Evolutionary conservation across 257 asterid genomes (phyloP).

Genomic region (Fraxinus quadrangulata): DNA sequence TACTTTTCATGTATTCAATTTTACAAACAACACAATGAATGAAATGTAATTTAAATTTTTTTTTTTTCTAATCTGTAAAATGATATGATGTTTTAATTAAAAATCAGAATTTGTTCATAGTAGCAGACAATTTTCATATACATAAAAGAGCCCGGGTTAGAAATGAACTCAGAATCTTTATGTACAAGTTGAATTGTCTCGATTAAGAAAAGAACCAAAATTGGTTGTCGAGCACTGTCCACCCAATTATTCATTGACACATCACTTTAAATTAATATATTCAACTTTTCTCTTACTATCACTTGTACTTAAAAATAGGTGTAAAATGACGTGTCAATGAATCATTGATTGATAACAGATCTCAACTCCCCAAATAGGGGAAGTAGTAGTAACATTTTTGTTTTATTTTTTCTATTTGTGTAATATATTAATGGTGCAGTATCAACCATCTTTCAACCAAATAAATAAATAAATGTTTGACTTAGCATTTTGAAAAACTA

Average conservation of each 20-base stretch:
- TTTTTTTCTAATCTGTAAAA: not conserved
- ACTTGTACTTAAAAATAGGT: no score
- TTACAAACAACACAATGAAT: conserved; percentile 8
- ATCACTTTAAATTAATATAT: no score
- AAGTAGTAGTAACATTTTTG: no score
- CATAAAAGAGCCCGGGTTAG: not conserved
- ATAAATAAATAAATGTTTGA: not conserved
- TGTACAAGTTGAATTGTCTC: no score
- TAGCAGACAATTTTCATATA: not conserved
- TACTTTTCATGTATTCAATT: not conserved
- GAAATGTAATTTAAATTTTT: not conserved
- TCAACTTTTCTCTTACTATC: no score
- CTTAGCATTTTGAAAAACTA: not conserved
- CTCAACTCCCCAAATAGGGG: no score
- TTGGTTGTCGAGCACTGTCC: no score
- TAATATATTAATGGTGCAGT: not conserved
- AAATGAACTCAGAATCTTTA: not conserved
- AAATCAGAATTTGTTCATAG: not conserved
- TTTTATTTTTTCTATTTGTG: not conserved
- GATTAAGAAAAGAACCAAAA: no score
- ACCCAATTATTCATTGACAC: no score
- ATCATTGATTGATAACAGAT: no score
- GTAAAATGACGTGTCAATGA: no score
- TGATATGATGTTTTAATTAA: no score
- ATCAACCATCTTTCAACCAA: not conserved